Evolutionary conservation across 2,329 filamentous ascomycete genomes (phyloP), one percentile per base, ranked within the genome.

Genomic region (Xylariaceae sp.): DNA sequence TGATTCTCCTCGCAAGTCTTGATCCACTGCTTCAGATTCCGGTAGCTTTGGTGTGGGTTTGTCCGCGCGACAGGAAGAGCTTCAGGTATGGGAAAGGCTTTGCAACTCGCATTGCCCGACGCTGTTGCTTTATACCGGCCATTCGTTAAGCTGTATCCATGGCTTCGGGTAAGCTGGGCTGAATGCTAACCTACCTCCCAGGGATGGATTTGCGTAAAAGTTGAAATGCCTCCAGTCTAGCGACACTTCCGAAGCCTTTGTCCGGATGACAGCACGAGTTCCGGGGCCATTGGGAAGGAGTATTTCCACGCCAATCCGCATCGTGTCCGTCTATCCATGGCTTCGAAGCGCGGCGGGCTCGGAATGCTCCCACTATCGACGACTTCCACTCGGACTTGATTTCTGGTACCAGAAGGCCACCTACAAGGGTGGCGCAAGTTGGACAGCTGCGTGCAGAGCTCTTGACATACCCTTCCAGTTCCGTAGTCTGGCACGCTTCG

Each of bases 151-250:
- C n/a, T n/a, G n/a, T n/a, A n/a, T n/a, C n/a, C n/a, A n/a, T n/a
- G n/a, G n/a, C n/a, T n/a, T n/a, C n/a, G n/a, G n/a, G n/a, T n/a
- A n/a, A n/a, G n/a, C n/a, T n/a, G n/a, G n/a, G n/a, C n/a, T n/a
- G n/a, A n/a, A n/a, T n/a, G n/a, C n/a, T n/a, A n/a, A n/a, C n/a
- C 5, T 35, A 35, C 5, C 16, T 1, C 13, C 19, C 4, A 12
- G 26, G 16, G 15, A 7, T 3, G 16, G 10, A 8, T 12, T 2
- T 18, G 31, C 37, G 18, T 35, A 40, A 6, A 40, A 6, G 29
- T 40, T 38, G 18, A 40, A 40, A 24, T 40, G 31, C 15, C 31
- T 24, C 38, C 35, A 38, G 24, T 38, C 29, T 6, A 13, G 7
- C 3, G 34, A 37, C 5, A 9, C n/a, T 2, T 31, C 27, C 26